These are phyloP conservation scores for Citrus australasica DNA, from an alignment of 345 rosid species.

Conservation along the genomic window DNA sequence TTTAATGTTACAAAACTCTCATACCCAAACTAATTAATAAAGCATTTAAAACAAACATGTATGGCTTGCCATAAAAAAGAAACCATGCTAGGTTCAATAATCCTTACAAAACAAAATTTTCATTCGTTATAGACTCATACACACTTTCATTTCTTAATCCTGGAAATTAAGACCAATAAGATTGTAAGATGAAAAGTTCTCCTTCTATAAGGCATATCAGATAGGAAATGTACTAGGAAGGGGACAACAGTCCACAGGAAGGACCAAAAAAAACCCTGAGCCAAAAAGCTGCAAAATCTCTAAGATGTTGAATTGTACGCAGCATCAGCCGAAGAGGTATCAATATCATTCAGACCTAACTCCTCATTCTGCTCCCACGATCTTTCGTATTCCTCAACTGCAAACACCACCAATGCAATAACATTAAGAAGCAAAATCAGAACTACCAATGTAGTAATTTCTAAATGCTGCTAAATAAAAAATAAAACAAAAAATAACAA, in stretches of 20 bases:
- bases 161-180: neutral
- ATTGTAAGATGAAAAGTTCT: too few species aligned
- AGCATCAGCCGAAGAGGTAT: slow-evolving; percentile 81
- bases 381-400: slow-evolving; percentile 85
- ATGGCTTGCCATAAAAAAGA: neutral
- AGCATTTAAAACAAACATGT: neutral
- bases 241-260: neutral
- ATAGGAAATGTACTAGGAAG: neutral
- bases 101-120: neutral
- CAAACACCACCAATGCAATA: neutral
- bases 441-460: neutral
- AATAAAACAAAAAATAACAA: too few species aligned
- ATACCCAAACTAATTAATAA: neutral
- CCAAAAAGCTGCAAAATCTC: neutral
- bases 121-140: neutral
- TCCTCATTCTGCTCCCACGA: slow-evolving; percentile 97
- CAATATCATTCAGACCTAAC: slow-evolving; percentile 83
- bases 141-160: neutral
- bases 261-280: neutral
- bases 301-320: slow-evolving; percentile 40
- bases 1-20: neutral
- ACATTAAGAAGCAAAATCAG: neutral
- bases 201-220: neutral
- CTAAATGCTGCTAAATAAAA: neutral
- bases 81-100: neutral